Evolutionary conservation across 768 basidiomycete genomes (phyloP).

Genomic region (Lentinula raphanica): DNA sequence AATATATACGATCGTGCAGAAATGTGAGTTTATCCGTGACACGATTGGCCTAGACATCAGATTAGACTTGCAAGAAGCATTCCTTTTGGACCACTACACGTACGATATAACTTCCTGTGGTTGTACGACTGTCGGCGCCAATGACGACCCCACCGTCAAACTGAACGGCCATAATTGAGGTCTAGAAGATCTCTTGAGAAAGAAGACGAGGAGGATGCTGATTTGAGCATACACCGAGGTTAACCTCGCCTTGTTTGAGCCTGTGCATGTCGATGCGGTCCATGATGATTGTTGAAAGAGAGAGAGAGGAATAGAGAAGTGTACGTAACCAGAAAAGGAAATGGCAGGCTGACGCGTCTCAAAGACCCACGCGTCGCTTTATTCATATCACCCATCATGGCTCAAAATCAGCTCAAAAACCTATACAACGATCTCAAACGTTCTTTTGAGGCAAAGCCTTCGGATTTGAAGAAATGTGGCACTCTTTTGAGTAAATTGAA

Average conservation of each 20-base stretch:
- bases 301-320: slow-evolving; percentile 17
- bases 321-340: slow-evolving; percentile 15
- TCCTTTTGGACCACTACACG: slow-evolving; percentile 18
- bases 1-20: slow-evolving; percentile 97
- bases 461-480: slow-evolving; percentile 65
- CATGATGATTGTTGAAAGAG: slow-evolving; percentile 34
- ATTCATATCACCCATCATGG: slow-evolving; percentile 33
- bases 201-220: background rate
- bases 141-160: slow-evolving; percentile 94
- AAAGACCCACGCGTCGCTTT: slow-evolving; percentile 28
- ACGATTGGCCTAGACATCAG: slow-evolving; percentile 72
- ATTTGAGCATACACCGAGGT: slow-evolving; percentile 73
- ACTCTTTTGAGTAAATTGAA: slow-evolving; percentile 67
- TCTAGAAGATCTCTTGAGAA: slow-evolving; percentile 43
- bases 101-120: slow-evolving; percentile 95
- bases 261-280: slow-evolving; percentile 76
- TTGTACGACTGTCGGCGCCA: slow-evolving; percentile 96
- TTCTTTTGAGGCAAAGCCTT: slow-evolving; percentile 59
- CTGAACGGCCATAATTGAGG: slow-evolving; percentile 98
- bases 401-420: slow-evolving; percentile 46
- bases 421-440: slow-evolving; percentile 65
- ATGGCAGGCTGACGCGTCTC: slow-evolving; percentile 48
- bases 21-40: slow-evolving; percentile 98
- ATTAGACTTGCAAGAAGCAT: slow-evolving; percentile 5
- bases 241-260: slow-evolving; percentile 93